Conservation (phyloP, 805 yeast species). For the Ogataea dorogensis region DNA sequence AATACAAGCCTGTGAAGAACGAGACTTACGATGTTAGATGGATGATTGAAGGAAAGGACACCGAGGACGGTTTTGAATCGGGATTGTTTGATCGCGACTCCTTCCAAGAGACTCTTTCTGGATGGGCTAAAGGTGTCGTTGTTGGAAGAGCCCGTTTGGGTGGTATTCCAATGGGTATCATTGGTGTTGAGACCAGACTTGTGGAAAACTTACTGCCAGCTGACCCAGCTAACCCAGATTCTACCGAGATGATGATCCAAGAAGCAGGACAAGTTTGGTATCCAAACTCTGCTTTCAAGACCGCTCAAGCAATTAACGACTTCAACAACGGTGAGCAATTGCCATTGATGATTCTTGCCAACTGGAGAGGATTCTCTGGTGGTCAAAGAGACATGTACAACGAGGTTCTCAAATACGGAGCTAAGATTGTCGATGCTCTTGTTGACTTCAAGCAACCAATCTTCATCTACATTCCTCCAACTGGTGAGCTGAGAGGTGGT, state of each 20-base stretch:
- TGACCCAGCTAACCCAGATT: slow-evolving; percentile 96
- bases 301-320: slow-evolving; percentile 97
- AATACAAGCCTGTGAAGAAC: slow-evolving; percentile 66
- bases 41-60: slow-evolving; percentile 83
- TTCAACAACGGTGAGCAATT: slow-evolving; percentile 97
- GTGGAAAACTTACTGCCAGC: slow-evolving; percentile 93
- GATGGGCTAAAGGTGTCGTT: slow-evolving; percentile 99
- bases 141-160: slow-evolving; percentile 98
- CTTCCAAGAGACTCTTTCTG: slow-evolving; percentile 93
- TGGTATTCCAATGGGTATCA: slow-evolving; percentile 98
- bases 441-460: slow-evolving; percentile 96
- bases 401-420: slow-evolving; percentile 95
- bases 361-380: slow-evolving; percentile 99
- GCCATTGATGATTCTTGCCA: slow-evolving; percentile 95
- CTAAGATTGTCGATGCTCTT: slow-evolving; percentile 94
- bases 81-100: slow-evolving; percentile 93
- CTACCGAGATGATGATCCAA: slow-evolving; percentile 81
- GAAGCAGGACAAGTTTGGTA: slow-evolving; percentile 99
- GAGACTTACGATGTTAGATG: slow-evolving; percentile 90
- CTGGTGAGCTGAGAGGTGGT: slow-evolving; percentile 99
- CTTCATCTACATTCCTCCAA: slow-evolving; percentile 95
- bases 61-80: slow-evolving; percentile 70
- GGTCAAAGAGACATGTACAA: slow-evolving; percentile 99
- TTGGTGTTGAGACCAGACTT: slow-evolving; percentile 90
- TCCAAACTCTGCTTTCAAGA: slow-evolving; percentile 98